These are phyloP conservation scores for Diversispora eburnea DNA, from an alignment of 192 early-diverging fungal genomes.

Conservation along the genomic window DNA sequence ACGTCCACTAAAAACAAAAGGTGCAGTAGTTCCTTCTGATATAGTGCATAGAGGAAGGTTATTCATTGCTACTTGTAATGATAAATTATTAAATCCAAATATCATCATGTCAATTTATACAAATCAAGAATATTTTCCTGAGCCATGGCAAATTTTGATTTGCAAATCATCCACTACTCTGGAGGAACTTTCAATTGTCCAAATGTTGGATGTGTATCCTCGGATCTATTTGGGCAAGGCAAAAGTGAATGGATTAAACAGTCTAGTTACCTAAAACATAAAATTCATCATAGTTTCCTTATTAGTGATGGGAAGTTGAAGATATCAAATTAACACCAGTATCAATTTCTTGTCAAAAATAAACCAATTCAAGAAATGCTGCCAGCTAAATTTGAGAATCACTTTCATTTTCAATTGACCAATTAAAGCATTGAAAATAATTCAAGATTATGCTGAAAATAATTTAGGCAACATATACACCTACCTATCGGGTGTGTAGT, in stretches of 20 bases:
- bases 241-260: conserved; percentile 28
- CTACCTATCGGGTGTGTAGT: too few species aligned
- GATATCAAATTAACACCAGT: too few species aligned
- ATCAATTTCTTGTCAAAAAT: too few species aligned
- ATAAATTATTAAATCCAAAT: conserved; percentile 23
- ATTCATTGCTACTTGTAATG: conserved; percentile 24
- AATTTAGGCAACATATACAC: too few species aligned
- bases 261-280: background rate
- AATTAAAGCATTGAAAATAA: too few species aligned
- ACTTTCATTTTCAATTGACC: too few species aligned
- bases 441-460: too few species aligned
- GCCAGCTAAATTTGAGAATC: too few species aligned
- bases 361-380: too few species aligned
- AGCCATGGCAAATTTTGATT: conserved; percentile 28
- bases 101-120: conserved; percentile 27
- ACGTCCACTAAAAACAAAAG: conserved; percentile 2
- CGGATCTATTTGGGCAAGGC: conserved; percentile 19
- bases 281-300: background rate
- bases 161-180: conserved; percentile 9
- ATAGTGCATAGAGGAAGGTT: too few species aligned
- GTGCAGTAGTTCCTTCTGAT: too few species aligned
- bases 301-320: conserved; percentile 22
- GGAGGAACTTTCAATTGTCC: conserved; percentile 24
- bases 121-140: conserved; percentile 21
- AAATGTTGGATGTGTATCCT: conserved; percentile 11